Evolutionary conservation across 2,329 filamentous ascomycete genomes (phyloP).

Genomic region (Calonectria henricotiae): DNA sequence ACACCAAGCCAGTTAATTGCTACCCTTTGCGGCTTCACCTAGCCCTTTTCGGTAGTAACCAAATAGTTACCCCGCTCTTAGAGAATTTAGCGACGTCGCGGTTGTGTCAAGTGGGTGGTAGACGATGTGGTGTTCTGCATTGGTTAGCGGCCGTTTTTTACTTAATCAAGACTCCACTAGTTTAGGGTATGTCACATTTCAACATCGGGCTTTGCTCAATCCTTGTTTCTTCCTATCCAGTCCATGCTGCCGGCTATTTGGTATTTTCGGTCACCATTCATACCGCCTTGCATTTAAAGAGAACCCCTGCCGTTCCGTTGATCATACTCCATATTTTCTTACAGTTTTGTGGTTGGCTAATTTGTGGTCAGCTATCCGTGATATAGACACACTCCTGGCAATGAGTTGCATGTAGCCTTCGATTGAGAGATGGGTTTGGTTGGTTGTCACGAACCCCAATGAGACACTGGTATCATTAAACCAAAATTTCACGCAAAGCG

Average conservation of each 20-base stretch:
- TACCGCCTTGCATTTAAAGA: not conserved
- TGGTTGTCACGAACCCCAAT: not conserved
- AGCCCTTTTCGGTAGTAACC: slow-evolving; percentile 5
- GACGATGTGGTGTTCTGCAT: slow-evolving; percentile 51
- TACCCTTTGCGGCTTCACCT: slow-evolving; percentile 18
- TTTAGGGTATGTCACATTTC: slow-evolving; percentile 23
- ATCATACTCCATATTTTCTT: not conserved
- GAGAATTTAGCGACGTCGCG: slow-evolving; percentile 30
- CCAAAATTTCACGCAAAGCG: not conserved
- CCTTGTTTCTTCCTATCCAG: not conserved
- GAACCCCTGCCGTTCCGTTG: slow-evolving; percentile 7
- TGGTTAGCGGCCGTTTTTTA: slow-evolving; percentile 46
- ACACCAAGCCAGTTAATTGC: slow-evolving; percentile 17
- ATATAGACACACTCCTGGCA: slow-evolving; percentile 12
- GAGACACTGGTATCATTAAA: slow-evolving; percentile 1
- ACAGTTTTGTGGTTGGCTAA: slow-evolving; percentile 1
- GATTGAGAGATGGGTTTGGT: slow-evolving; percentile 10
- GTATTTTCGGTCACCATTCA: not conserved
- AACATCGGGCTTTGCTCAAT: slow-evolving; percentile 11
- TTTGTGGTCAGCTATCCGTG: not conserved
- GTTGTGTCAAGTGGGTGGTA: slow-evolving; percentile 37
- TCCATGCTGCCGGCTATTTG: slow-evolving; percentile 7
- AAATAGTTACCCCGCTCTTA: slow-evolving; percentile 20
- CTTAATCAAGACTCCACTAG: slow-evolving; percentile 3
- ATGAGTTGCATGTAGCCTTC: slow-evolving; percentile 17